Evolutionary conservation across 495 filamentous ascomycete species (phyloP), one percentile per base, ranked within the genome.

Genomic region (Penicillium herquei): DNA sequence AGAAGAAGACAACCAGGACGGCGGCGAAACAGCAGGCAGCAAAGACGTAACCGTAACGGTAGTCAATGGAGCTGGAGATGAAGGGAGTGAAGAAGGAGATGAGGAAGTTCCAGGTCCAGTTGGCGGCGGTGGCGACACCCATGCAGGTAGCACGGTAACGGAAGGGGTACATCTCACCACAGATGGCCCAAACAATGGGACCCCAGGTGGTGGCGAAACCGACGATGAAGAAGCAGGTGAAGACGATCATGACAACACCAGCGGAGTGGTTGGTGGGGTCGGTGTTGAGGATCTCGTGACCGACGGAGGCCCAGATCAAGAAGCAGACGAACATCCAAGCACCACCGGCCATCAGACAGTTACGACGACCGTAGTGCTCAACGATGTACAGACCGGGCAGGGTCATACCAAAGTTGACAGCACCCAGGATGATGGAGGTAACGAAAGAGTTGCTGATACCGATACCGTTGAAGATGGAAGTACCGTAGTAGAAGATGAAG

Each of bases 61-160:
- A 93, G 56, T 83, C 77, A 59, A 95, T 92, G 35, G 80, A 76
- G 16, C 67, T 67, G 39, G 78, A 83, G 64, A 90, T 89, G 69
- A 89, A 86, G 7, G 90, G 89, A 2, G 90, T 91, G 75, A 92
- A 89, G 79, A 94, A 91, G 10, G 85, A 84, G 62, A 94, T 85
- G 59, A 93, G 69, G 78, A 93, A 96, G 70, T 95, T 96, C 87
- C 86, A 94, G 52, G 85, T 81, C 91, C 91, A 96, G 76, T 95
- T 96, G 51, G 84, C 81, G 6, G 87, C 84, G 0, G 91, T 94
- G 13, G 87, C 87, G 14, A 92, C 65, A 34, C 85, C 88, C 80
- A 92, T 91, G 60, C 81, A 85, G 32, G 83, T 81, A 16, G 87
- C 88, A 41, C 90, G 84, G 70, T 91, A 90, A 45, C 84, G 79